Base-by-base conservation (phyloP, 2,329 filamentous ascomycete genomes). In the Cercospora nicotianae region DNA sequence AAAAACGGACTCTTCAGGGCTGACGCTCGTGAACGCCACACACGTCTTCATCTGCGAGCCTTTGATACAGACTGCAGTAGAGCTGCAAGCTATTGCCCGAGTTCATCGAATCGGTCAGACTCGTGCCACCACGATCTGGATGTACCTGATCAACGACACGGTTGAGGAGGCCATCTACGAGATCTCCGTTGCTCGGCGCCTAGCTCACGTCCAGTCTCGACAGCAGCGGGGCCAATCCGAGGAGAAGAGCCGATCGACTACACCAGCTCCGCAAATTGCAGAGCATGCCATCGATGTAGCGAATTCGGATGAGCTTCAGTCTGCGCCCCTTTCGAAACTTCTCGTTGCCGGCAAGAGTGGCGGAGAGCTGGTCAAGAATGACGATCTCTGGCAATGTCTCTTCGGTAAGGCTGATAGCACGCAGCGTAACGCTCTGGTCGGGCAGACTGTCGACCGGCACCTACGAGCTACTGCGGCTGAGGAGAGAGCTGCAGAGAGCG, bases 41-140 rank as follows among this genome's bases (percentile, higher is more conserved):
- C 93, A 98, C 76, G 93, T 98, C 1, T 96, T 98, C 76, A 86
- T 99, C 4, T 97, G 93, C 78, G 95, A 99, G 77, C 95, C 95
- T 2, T 83, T 98, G 3, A 88, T 98, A 73, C 97, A 98, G 76
- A 94, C 94, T 0, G 93, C 94, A 0, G 88, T 99, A 16, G 95
- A 98, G 79, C 85, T 98, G 9, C 95, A 99, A 79, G 94, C 94
- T 13, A 96, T 98, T 75, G 94, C 94, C 0, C 90, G 95, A 65
- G 94, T 99, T 1, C 93, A 99, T 77, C 89, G 95, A 39, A 99
- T 99, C 70, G 95, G 95, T 0, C 95, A 98, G 79, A 85, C 90
- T 70, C 89, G 91, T 62, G 86, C 91, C 72, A 99, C 95, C 0
- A 97, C 92, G 0, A 93, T 98, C 1, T 98, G 94, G 91, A 90